Conservation (phyloP, 176 grass and related monocot species). For the Zizania latifolia region DNA sequence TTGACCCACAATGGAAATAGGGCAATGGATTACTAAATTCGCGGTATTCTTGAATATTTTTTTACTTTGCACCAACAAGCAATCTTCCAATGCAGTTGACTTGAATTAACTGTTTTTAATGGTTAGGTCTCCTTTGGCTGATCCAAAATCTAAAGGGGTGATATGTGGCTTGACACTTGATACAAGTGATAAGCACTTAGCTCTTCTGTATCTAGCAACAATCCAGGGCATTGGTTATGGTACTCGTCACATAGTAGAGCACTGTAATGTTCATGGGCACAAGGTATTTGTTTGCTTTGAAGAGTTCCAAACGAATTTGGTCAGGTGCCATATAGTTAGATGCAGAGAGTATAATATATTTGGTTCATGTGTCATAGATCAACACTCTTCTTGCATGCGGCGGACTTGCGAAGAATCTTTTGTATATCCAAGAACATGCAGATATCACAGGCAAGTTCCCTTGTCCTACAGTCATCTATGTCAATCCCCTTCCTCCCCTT, state of each 20-base stretch:
- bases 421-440: constrained; percentile 97
- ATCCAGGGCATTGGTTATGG: constrained; percentile 95
- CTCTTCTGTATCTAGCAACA: constrained; percentile 86
- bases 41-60: not conserved
- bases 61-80: not conserved
- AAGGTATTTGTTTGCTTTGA: constrained; percentile 50
- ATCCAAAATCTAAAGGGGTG: constrained; percentile 92
- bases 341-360: constrained; percentile 12
- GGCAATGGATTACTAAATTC: not conserved
- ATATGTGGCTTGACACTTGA: constrained; percentile 85
- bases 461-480: constrained; percentile 6
- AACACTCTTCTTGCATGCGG: constrained; percentile 84
- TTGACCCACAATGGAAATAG: not conserved
- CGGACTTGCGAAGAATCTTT: constrained; percentile 72
- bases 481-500: not conserved
- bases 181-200: constrained; percentile 73
- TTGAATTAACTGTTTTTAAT: constrained; percentile 16
- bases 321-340: not conserved
- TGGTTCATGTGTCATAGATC: constrained; percentile 49
- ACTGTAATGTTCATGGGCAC: constrained; percentile 87
- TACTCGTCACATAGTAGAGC: constrained; percentile 81
- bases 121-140: constrained; percentile 79
- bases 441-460: constrained; percentile 53
- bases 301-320: not conserved
- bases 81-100: not conserved